A percentile compares a stretch with the other conserved stretches of the same genome.
These are phyloP conservation scores for Catunica adiposa DNA, from an alignment of 2,329 filamentous ascomycete genomes.

Conservation along the genomic window DNA sequence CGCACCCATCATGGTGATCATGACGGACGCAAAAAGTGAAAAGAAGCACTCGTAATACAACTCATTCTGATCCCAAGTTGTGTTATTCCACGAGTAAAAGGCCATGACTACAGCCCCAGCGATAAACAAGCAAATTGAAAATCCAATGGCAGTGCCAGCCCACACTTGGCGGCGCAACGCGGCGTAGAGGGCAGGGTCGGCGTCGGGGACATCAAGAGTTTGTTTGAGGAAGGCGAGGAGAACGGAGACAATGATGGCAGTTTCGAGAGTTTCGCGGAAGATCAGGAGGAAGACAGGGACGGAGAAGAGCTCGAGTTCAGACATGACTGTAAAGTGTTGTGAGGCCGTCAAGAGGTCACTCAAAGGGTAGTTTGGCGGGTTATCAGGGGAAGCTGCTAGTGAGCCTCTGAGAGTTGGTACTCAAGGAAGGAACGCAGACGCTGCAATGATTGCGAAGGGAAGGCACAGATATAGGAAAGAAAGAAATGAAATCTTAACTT, in stretches of 20 bases:
- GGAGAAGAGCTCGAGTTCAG: slow-evolving; percentile 55
- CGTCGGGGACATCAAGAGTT: slow-evolving; percentile 34
- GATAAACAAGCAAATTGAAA: slow-evolving; percentile 48
- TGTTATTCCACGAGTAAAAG: slow-evolving; percentile 37
- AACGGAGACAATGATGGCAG: slow-evolving; percentile 70
- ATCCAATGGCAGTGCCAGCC: slow-evolving; percentile 45
- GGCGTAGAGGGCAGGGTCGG: slow-evolving; percentile 8
- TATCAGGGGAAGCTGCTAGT: not conserved
- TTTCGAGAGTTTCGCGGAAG: slow-evolving; percentile 73
- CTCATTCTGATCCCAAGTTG: slow-evolving; percentile 52
- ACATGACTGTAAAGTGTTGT: slow-evolving; percentile 19
- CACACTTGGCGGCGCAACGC: slow-evolving; percentile 31
- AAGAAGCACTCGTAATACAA: slow-evolving; percentile 72
- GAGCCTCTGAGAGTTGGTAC: not conserved
- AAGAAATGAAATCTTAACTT: no score
- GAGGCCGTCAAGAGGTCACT: not conserved
- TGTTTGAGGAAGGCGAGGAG: slow-evolving; percentile 73
- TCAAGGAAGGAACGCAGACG: no score
- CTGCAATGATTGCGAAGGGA: no score
- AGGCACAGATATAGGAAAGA: no score
- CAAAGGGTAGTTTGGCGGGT: not conserved
- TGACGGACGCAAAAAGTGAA: slow-evolving; percentile 54
- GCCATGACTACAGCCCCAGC: slow-evolving; percentile 53
- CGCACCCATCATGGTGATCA: slow-evolving; percentile 68
- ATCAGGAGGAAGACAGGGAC: slow-evolving; percentile 79